Base-by-base conservation (phyloP, 1,139 yeast species). In the Pichia sorboxylosa region DNA sequence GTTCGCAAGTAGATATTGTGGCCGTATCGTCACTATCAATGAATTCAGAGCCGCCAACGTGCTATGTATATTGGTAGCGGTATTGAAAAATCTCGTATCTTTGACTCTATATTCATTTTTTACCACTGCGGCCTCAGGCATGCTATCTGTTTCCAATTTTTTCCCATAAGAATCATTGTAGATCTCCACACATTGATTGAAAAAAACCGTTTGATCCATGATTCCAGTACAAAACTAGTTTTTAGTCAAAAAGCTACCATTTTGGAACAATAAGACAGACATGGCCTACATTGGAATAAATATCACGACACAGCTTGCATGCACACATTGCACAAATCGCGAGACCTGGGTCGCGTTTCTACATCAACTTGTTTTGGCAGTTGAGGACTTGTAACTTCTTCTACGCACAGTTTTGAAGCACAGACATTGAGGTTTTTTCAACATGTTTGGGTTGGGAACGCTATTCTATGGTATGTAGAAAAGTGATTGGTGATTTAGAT, bases 401-500 rank as follows among this genome's bases (percentile, higher is more conserved):
- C n/a, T n/a, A n/a, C n/a, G n/a, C n/a, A n/a, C n/a, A n/a, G n/a
- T n/a, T n/a, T n/a, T n/a, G n/a, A n/a, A n/a, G n/a, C n/a, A n/a
- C n/a, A n/a, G n/a, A n/a, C n/a, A n/a, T n/a, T n/a, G n/a, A n/a
- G n/a, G n/a, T n/a, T n/a, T n/a, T n/a, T n/a, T n/a, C n/a, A n/a
- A n/a, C n/a, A n/a, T 78, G 73, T 80, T 80, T 57, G 90, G 90
- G 24, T 58, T 80, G 31, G 90, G 90, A 15, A 66, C 70, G 43
- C 56, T 80, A 27, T 66, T 76, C 44, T 80, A 79, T 54, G 63
- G 73, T 66, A 47, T 28, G 69, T 49, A 11, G 10, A 4, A 13
- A 19, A 17, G 22, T 20, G 22, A 20, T 20, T 11, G 11, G 8
- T 20, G 22, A 20, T 20, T 9, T 20, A 20, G 22, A 9, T 9